Evolutionary conservation across 2,329 filamentous ascomycete genomes (phyloP), one percentile per base, ranked within the genome.

Genomic region (Aureobasidium sp.): DNA sequence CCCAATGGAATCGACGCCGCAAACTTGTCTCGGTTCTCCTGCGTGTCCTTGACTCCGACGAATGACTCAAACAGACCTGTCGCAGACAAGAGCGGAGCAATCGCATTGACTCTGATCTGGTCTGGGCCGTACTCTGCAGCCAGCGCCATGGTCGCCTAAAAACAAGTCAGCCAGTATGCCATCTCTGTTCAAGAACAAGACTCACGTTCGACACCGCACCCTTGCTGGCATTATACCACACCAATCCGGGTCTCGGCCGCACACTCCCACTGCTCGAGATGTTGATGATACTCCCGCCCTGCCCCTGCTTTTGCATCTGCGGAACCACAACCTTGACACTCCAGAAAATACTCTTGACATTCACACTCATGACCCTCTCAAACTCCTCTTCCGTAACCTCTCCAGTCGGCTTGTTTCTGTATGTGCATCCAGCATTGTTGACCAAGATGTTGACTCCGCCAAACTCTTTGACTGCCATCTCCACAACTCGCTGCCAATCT

Each of bases 191-290:
- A 10, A 17, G 13, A 48, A 32, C 39, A 17, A 10, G 0, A 69
- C 70, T 72, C 47, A 72, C 84, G 75, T 82, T 72, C 66, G 70
- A 73, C 29, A 87, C 82, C 0, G 86, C 86, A 0, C 82, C 85
- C 70, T 89, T 89, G 47, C 81, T 84, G 1, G 86, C 84, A 68
- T 88, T 88, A 68, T 89, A 89, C 86, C 86, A 89, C 1, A 86
- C 85, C 50, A 89, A 69, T 0, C 84, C 82, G 0, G 84, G 83
- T 27, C 86, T 77, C 0, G 86, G 87, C 29, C 87, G 74, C 8
- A 80, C 78, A 3, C 81, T 85, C 0, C 85, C 86, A 0, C 86
- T 87, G 1, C 83, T 87, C 0, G 86, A 84, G 55, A 88, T 82
- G 64, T 87, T 86, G 61, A 89, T 81, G 62, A 89, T 86, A 29